Evolutionary conservation across 441 rosid species (phyloP).

Genomic region (Hypseocharis bilobata): DNA sequence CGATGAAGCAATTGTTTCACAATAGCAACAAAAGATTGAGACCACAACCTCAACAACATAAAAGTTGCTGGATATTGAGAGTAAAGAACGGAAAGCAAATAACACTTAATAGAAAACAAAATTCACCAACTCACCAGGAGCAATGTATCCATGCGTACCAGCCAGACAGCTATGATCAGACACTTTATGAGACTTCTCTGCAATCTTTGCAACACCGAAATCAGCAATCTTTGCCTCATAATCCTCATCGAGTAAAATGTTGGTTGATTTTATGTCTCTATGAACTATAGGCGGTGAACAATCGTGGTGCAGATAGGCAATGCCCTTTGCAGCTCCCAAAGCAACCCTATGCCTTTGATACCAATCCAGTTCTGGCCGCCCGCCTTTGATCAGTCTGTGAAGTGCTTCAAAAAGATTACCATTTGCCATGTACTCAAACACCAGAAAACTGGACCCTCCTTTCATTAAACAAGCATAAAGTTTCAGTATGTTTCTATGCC

Average conservation of each 20-base stretch:
- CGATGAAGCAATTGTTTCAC: too few relatives aligned
- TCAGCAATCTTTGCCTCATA: conserved; percentile 76
- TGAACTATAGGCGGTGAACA: conserved; percentile 68
- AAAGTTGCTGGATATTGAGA: too few relatives aligned
- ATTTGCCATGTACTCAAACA: conserved; percentile 68
- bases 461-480: conserved; percentile 59
- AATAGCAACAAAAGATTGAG: too few relatives aligned
- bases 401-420: conserved; percentile 67
- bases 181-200: conserved; percentile 35
- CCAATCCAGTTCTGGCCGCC: conserved; percentile 57
- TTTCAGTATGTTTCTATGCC: conserved; percentile 71
- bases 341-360: conserved; percentile 54
- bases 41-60: not conserved
- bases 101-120: too few relatives aligned
- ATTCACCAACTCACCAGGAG: conserved; percentile 77
- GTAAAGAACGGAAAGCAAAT: too few relatives aligned
- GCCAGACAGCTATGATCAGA: conserved; percentile 47
- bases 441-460: conserved; percentile 55
- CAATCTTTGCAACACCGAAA: conserved; percentile 73
- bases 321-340: conserved; percentile 71
- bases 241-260: conserved; percentile 56
- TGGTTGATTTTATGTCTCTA: conserved; percentile 76
- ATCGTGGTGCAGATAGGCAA: conserved; percentile 78
- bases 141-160: conserved; percentile 83
- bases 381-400: conserved; percentile 42